Conservation (phyloP, 352 stramenopile genomes). For the Globisporangium spinosum region DNA sequence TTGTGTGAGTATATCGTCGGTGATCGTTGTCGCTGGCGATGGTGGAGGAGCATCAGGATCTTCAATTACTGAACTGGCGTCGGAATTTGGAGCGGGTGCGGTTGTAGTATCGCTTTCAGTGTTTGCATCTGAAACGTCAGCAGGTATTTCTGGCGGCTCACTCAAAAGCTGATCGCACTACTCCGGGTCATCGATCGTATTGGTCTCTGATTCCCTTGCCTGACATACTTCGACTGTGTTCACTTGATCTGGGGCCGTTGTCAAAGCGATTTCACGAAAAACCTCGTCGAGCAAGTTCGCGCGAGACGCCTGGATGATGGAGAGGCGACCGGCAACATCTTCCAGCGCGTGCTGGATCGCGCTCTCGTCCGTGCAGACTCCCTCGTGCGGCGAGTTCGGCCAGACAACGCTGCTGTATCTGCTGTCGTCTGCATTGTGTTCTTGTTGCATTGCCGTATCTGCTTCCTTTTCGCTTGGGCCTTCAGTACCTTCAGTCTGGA, state of each 20-base stretch:
- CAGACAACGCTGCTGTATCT: neutral
- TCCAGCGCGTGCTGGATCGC: neutral
- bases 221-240: neutral
- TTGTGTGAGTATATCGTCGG: neutral
- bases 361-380: conserved; percentile 7
- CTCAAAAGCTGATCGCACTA: neutral
- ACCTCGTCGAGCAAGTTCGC: neutral
- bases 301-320: neutral
- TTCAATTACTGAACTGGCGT: neutral
- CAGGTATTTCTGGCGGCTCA: neutral
- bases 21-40: neutral
- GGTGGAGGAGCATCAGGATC: neutral
- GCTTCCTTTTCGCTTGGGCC: neutral
- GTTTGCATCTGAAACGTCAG: neutral
- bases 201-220: neutral
- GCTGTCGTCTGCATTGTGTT: neutral
- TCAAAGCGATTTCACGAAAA: neutral
- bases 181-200: neutral
- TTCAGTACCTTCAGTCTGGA: neutral
- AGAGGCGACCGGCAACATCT: neutral
- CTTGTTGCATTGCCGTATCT: neutral
- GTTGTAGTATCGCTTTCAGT: neutral
- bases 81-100: neutral
- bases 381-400: conserved; percentile 10
- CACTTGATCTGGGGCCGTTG: neutral